Base-by-base conservation (phyloP, 163 green algal species). In the Chloroidium sp. region DNA sequence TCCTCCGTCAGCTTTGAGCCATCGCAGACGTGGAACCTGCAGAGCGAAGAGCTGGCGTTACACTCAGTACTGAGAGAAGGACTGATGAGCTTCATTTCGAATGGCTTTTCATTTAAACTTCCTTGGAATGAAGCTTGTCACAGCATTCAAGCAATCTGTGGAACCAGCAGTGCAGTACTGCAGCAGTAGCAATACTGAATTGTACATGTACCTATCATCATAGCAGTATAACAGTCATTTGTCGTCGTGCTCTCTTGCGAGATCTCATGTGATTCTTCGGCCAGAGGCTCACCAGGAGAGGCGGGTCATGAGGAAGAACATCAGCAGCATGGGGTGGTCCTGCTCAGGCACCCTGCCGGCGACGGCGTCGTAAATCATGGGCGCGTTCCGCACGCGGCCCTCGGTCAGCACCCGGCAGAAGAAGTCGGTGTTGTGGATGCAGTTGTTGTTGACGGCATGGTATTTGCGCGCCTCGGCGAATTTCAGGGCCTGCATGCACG, bases 391-490 rank as follows among this genome's bases (percentile, higher is more conserved):
- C 62, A 92, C 80, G 2, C 3, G 14, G 8, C 84, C 84, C 3
- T 78, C 82, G 0, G 89, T 92, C 60, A 92, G 78, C 60, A 90
- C 76, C 58, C 88, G 86, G n/a, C 89, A 80, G 8, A 82, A 2
- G 62, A 84, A 85, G 72, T 91, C 86, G 0, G 88, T 85, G 74
- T 88, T 89, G 60, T 87, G 80, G 68, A 91, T 90, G 80, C 87
- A 91, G 76, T 91, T 91, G 77, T 86, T 88, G 62, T 58, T 14
- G 10, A 91, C 2, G 1, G 82, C 83, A 4, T 91, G 76, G 83
- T 91, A 91, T 2, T 78, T 62, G 58, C 82, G 79, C 2, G 61
- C 62, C 59, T 85, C 79, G 3, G 77, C 82, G 60, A 89, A 89
- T 1, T n/a, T 6, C 3, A 88, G 62, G 14, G 82, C 61, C 82